These are phyloP conservation scores for Penicillium goetzii DNA, from an alignment of 495 filamentous ascomycete species.

Conservation along the genomic window DNA sequence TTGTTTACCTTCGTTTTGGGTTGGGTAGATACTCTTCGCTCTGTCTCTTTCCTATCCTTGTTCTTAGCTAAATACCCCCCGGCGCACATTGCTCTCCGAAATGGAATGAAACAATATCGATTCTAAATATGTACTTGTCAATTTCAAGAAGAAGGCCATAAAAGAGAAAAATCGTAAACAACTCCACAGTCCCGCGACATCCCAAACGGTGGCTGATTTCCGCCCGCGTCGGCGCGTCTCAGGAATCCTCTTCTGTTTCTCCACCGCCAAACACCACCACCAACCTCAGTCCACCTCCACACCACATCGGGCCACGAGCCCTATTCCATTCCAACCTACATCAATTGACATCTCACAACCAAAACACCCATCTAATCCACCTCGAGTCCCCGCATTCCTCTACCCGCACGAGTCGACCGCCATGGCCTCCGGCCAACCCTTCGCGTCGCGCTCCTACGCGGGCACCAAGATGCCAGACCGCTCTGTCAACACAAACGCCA, in stretches of 20 bases:
- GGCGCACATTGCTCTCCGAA: neutral
- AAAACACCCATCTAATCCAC: neutral
- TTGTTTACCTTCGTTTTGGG: neutral
- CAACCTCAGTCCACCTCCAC: slow-evolving; percentile 9
- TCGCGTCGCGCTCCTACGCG: slow-evolving; percentile 53
- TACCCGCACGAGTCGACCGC: slow-evolving; percentile 1
- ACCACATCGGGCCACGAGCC: slow-evolving; percentile 18
- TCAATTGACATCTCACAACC: slow-evolving; percentile 4
- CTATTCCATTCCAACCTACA: slow-evolving; percentile 9
- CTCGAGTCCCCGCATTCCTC: slow-evolving; percentile 2
- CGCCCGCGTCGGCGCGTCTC: slow-evolving; percentile 33
- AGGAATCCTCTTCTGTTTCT: slow-evolving; percentile 26
- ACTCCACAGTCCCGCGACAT: slow-evolving; percentile 4
- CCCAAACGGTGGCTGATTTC: slow-evolving; percentile 23
- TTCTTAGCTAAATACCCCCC: slow-evolving; percentile 7
- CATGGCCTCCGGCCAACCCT: slow-evolving; percentile 49
- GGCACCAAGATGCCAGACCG: slow-evolving; percentile 56
- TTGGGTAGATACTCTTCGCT: slow-evolving; percentile 2
- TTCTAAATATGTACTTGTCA: neutral
- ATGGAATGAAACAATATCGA: neutral
- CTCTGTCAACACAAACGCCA: slow-evolving; percentile 44
- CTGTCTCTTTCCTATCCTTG: neutral
- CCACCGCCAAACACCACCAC: slow-evolving; percentile 33
- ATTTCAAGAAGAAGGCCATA: neutral
- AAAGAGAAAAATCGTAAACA: neutral